Conservation (phyloP, 495 filamentous ascomycete genomes). For the Penicillium psychrofluorescens region DNA sequence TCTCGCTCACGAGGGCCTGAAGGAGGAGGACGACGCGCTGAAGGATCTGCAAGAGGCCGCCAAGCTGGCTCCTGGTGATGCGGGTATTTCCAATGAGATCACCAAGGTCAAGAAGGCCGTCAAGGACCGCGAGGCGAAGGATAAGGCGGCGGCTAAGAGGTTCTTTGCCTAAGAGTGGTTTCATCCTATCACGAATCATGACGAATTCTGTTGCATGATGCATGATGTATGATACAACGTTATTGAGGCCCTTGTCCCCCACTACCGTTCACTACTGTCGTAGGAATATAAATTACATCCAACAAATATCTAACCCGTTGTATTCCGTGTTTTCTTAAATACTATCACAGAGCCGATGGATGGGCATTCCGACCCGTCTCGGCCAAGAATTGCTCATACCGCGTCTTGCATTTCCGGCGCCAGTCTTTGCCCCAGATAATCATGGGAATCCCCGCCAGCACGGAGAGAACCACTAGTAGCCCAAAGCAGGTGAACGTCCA, state of each 20-base stretch:
- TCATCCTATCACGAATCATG: constrained; percentile 25
- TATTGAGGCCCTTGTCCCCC: not conserved
- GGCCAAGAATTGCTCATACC: constrained; percentile 19
- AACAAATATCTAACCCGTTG: too few species aligned
- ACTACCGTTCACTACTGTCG: too few species aligned
- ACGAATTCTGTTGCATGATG: constrained; percentile 11
- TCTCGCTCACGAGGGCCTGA: constrained; percentile 61
- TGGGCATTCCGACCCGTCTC: constrained; percentile 6
- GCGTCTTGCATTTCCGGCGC: constrained; percentile 16
- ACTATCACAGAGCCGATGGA: not conserved
- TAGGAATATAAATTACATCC: too few species aligned
- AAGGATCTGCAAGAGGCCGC: constrained; percentile 69
- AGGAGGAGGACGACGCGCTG: constrained; percentile 80
- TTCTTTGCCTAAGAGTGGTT: constrained; percentile 57
- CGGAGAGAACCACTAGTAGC: constrained; percentile 13
- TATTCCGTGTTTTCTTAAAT: too few species aligned
- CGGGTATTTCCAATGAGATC: constrained; percentile 67
- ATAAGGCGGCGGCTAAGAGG: constrained; percentile 83
- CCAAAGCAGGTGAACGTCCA: constrained; percentile 25
- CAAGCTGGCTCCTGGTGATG: constrained; percentile 70
- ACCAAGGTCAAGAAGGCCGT: constrained; percentile 66
- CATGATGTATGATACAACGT: constrained; percentile 18
- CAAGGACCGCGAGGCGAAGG: constrained; percentile 67
- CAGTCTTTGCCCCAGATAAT: constrained; percentile 24
- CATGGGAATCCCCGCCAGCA: constrained; percentile 14